Base-by-base conservation (phyloP, 225 moss, liverwort and hornwort genomes). In the Pleurozium schreberi region DNA sequence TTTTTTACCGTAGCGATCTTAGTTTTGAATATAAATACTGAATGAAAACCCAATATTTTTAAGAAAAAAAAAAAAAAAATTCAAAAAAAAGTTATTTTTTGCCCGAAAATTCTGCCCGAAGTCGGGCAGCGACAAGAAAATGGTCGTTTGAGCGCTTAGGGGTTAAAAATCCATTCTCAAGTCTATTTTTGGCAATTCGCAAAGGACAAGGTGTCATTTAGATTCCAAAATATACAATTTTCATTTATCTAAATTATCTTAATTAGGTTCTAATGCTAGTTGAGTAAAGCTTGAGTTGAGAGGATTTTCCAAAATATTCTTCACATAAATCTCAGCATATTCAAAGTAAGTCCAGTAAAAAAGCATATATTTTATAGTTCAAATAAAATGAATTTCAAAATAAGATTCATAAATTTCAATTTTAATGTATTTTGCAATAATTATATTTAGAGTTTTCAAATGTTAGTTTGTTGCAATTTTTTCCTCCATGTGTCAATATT, bases 281-380 rank as follows among this genome's bases (percentile, higher is more conserved):
- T 40, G 7, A 8, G 2, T 68, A n/a, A 40, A 0, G 12, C 4
- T 12, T 23, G 1, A 42, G 4, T 42, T 2, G 26, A 14, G 4
- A 8, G 5, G 2, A 42, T 26, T 42, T 26, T 3, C 1, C 7
- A 25, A 26, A 70, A 26, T 26, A 42, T 1, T 70, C 7, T 71
- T 43, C 25, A 5, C 16, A 43, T 71, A 43, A 43, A 71, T 71
- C 3, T 71, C 9, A 71, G 5, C 26, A 26, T 70, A 70, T 15
- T 70, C 3, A 5, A 42, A 4, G 8, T 42, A 26, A 14, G 1
- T 69, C 8, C 25, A 25, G 26, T 40, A 1, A 40, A 2, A n/a
- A 21, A 34, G 65, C 5, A 10, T 65, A 3, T 66, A 36, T 19
- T 66, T 66, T 38, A 5, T 38, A 69, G 8, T 25, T 69, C 11